These are phyloP conservation scores for Rubia yunnanensis DNA, from an alignment of 257 asterid species.

Conservation along the genomic window DNA sequence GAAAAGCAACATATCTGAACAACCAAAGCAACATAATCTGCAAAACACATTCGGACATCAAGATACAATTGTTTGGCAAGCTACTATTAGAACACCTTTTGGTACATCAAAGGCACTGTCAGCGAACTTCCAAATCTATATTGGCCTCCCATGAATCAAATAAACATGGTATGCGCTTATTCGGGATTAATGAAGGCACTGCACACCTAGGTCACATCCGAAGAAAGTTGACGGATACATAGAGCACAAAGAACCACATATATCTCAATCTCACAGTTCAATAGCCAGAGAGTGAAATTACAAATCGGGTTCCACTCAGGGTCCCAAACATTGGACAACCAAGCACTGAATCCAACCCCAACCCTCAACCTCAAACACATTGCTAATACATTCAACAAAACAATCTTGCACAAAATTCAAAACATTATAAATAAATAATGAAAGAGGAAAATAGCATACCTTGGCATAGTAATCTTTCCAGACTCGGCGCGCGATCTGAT, in stretches of 20 bases:
- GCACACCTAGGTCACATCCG: not conserved
- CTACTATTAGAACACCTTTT: conserved; percentile 35
- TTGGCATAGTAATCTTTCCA: conserved; percentile 94
- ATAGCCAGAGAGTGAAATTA: not conserved
- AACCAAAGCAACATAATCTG: not conserved
- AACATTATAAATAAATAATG: no score
- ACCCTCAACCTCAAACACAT: not conserved
- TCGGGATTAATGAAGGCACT: conserved; percentile 35
- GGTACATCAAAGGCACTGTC: conserved; percentile 28
- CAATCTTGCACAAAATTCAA: not conserved
- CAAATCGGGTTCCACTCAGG: no score
- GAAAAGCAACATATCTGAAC: not conserved
- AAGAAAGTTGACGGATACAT: no score
- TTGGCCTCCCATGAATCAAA: conserved; percentile 54
- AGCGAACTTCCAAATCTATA: conserved; percentile 33
- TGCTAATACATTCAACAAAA: not conserved
- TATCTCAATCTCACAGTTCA: not conserved
- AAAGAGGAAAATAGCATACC: conserved; percentile 24
- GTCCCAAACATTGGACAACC: not conserved
- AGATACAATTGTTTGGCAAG: conserved; percentile 18
- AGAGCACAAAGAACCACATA: no score
- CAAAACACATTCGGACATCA: not conserved
- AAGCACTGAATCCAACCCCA: not conserved
- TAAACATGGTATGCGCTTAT: conserved; percentile 23
- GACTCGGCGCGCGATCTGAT: conserved; percentile 88